These are phyloP conservation scores for Saitozyma podzolica DNA, from an alignment of 768 basidiomycete species.

Conservation along the genomic window DNA sequence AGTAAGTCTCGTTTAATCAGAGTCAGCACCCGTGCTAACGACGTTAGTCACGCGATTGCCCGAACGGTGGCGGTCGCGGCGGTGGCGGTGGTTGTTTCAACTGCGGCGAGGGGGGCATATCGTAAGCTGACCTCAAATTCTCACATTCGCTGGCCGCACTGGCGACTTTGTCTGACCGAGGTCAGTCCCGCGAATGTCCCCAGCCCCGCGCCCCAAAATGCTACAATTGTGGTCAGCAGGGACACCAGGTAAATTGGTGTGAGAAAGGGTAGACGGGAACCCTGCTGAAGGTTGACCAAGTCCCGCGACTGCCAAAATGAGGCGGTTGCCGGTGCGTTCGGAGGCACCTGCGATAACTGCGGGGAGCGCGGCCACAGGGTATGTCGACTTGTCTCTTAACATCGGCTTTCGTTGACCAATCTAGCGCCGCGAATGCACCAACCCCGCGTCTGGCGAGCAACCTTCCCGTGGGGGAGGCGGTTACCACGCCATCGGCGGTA, in stretches of 20 bases:
- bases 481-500: too few relatives aligned
- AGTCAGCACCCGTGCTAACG: neutral
- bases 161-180: too few relatives aligned
- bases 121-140: too few relatives aligned
- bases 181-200: too few relatives aligned
- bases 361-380: constrained; percentile 13
- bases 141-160: too few relatives aligned
- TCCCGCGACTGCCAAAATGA: constrained; percentile 4
- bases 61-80: constrained; percentile 4
- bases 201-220: constrained; percentile 2
- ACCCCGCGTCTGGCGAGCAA: too few relatives aligned
- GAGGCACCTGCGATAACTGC: constrained; percentile 11
- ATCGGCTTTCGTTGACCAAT: too few relatives aligned
- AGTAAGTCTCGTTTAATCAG: constrained; percentile 2
- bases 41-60: constrained; percentile 10
- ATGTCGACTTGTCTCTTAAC: neutral
- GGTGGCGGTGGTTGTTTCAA: constrained; percentile 9
- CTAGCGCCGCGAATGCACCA: too few relatives aligned
- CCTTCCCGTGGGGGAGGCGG: too few relatives aligned
- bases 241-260: constrained; percentile 20
- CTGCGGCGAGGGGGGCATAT: constrained; percentile 1
- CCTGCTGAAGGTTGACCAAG: neutral
- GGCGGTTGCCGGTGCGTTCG: neutral
- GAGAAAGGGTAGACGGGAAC: too few relatives aligned
- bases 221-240: constrained; percentile 25